Evolutionary conservation across 306 rosid species (phyloP).

Genomic region (Cicer chorassanicum): DNA sequence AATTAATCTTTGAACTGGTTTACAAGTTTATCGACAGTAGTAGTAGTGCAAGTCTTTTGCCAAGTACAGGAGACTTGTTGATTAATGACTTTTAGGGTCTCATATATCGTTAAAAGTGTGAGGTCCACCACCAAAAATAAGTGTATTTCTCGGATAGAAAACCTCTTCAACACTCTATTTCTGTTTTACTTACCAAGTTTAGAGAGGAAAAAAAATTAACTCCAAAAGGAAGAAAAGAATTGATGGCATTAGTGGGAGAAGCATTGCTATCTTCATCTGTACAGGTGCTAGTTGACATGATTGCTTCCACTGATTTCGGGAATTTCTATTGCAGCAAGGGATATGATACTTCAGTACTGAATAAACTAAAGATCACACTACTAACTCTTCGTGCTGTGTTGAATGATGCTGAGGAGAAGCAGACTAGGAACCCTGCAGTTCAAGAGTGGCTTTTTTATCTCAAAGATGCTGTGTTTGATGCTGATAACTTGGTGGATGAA

Average conservation of each 20-base stretch:
- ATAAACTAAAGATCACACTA: neutral
- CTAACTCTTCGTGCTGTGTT: neutral
- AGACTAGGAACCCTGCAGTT: neutral
- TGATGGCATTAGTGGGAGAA: constrained; percentile 15
- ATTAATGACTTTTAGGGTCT: too few relatives aligned
- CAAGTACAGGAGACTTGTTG: too few relatives aligned
- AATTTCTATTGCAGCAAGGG: neutral
- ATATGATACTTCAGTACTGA: neutral
- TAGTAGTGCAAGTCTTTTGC: too few relatives aligned
- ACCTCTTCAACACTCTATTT: neutral
- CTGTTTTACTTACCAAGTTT: neutral
- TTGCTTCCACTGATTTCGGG: neutral
- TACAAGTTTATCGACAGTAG: too few relatives aligned
- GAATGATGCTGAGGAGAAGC: neutral
- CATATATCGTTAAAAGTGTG: neutral
- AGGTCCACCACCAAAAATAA: neutral
- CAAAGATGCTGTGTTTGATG: neutral
- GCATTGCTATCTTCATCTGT: constrained; percentile 16
- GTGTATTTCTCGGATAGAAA: neutral
- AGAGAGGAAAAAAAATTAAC: neutral
- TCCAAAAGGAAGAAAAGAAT: neutral
- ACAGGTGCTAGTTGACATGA: neutral
- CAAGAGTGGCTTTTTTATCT: neutral
- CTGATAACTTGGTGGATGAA: neutral
- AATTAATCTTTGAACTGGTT: too few relatives aligned